Evolutionary conservation across 2,329 filamentous ascomycete genomes (phyloP), one percentile per base, ranked within the genome.

Genomic region (Monascus ruber): DNA sequence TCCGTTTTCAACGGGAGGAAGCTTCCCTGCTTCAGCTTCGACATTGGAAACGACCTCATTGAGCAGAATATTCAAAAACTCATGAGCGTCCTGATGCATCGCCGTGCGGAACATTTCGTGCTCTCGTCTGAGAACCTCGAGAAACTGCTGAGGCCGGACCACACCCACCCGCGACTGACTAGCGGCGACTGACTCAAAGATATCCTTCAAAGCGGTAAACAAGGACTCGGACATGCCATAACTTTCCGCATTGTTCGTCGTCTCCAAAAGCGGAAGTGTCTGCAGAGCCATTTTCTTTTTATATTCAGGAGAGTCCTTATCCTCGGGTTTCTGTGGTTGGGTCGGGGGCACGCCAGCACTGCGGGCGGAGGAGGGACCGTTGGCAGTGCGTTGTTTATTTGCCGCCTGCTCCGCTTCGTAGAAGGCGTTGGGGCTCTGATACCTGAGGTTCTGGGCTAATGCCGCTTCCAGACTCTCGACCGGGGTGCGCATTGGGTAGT

Each of bases 71-170:
- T 94, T 94, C 51, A 96, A 77, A 50, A 98, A 98, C 58, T 98
- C 91, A 61, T 98, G 91, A 1, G 91, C 91, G 59, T 98, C 91
- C 59, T 98, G 91, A 61, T 98, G 91, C 85, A 95, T 94, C 4
- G 88, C 85, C 31, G 87, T 89, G 42, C 87, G 80, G 55, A 98
- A 98, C 82, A 94, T 88, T 61, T 98, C 91, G 58, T 98, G 94
- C 52, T 96, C 86, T 46, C 84, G 78, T 56, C 88, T 85, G 55
- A 98, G 79, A 25, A 95, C 88, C 56, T 98, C 89, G 29, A 98
- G 71, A 47, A 98, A 95, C 45, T 88, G 82, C 53, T 89, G 81
- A 1, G 91, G 91, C 54, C 88, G 94, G 33, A 96, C 74, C 7
- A 98, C 86, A 10, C 91, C 91, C 5, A 85, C 91, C 40, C 87